A percentile compares a stretch with the other conserved stretches of the same genome.
Evolutionary conservation across 345 rosid species (phyloP).

Genomic region (Punica granatum): DNA sequence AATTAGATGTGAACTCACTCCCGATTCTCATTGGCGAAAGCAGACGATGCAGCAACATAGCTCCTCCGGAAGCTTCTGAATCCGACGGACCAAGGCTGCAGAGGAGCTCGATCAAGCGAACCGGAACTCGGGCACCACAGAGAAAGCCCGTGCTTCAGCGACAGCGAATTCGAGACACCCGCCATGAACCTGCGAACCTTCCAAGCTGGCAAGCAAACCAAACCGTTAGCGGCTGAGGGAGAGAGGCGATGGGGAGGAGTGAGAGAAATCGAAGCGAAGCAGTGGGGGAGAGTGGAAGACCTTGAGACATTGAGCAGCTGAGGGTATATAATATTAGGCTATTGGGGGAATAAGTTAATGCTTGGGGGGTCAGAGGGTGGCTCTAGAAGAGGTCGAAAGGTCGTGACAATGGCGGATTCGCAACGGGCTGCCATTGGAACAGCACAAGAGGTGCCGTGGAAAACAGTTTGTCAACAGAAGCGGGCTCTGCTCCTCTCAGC

Average conservation of each 20-base stretch:
- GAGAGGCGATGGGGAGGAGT: slow-evolving; percentile 4
- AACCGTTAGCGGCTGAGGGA: slow-evolving; percentile 16
- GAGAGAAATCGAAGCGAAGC: slow-evolving; percentile 10
- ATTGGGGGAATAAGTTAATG: not conserved
- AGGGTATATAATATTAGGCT: not conserved
- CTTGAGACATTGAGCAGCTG: slow-evolving; percentile 34
- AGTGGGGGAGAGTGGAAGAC: slow-evolving; percentile 20
- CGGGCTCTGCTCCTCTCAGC: too few species aligned
- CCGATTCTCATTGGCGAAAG: slow-evolving; percentile 76
- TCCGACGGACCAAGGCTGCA: slow-evolving; percentile 26
- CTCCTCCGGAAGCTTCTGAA: slow-evolving; percentile 35
- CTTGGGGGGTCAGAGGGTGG: slow-evolving; percentile 11
- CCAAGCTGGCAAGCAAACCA: slow-evolving; percentile 9
- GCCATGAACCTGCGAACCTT: slow-evolving; percentile 45
- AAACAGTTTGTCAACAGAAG: too few species aligned
- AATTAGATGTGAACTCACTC: slow-evolving; percentile 37
- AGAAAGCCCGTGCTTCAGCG: slow-evolving; percentile 52
- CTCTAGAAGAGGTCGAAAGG: slow-evolving; percentile 31
- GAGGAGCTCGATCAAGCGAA: slow-evolving; percentile 34
- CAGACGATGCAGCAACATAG: slow-evolving; percentile 46
- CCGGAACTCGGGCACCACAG: slow-evolving; percentile 45
- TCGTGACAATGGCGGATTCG: slow-evolving; percentile 6
- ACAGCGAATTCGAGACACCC: slow-evolving; percentile 35
- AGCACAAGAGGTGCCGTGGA: slow-evolving; percentile 8
- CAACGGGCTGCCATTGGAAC: slow-evolving; percentile 9